Conservation (phyloP, 768 basidiomycete species). For the Leccinum rimulosum region DNA sequence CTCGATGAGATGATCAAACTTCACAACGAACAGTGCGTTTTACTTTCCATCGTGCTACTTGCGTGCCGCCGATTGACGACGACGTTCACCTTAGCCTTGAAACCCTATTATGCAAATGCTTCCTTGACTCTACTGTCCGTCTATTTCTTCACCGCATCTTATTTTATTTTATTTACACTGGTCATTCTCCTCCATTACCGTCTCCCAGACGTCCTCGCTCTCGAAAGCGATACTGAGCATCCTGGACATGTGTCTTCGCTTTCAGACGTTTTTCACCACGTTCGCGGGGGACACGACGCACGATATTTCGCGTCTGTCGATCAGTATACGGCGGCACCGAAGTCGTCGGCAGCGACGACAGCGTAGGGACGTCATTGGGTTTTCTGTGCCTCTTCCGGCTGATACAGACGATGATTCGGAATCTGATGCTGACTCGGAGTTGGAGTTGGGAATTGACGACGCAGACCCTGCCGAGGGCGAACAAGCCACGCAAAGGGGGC, state of each 20-base stretch:
- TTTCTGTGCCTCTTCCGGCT: conserved; percentile 39
- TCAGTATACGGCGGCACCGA: conserved; percentile 56
- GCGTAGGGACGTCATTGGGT: conserved; percentile 59
- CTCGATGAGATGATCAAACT: conserved; percentile 73
- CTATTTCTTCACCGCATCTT: neutral
- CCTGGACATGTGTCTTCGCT: conserved; percentile 72
- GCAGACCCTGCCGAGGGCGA: neutral
- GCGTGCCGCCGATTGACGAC: neutral
- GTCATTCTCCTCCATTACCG: neutral
- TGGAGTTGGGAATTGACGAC: neutral
- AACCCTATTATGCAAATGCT: conserved; percentile 57
- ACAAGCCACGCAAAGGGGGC: conserved; percentile 19
- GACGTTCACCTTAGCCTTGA: conserved; percentile 45
- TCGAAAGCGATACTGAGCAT: conserved; percentile 66
- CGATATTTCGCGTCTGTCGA: conserved; percentile 49
- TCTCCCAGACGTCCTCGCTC: conserved; percentile 56
- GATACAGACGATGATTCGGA: conserved; percentile 35
- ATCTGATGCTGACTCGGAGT: conserved; percentile 34
- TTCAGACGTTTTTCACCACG: conserved; percentile 59
- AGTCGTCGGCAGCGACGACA: conserved; percentile 58
- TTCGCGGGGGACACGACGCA: conserved; percentile 62
- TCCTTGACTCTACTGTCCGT: conserved; percentile 60
- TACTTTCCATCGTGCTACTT: neutral
- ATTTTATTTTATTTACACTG: neutral
- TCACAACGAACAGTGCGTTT: conserved; percentile 67